phyloP scores from a whole-genome alignment of 2,329 filamentous ascomycete species.

The Monilinia fructigena region DNA sequence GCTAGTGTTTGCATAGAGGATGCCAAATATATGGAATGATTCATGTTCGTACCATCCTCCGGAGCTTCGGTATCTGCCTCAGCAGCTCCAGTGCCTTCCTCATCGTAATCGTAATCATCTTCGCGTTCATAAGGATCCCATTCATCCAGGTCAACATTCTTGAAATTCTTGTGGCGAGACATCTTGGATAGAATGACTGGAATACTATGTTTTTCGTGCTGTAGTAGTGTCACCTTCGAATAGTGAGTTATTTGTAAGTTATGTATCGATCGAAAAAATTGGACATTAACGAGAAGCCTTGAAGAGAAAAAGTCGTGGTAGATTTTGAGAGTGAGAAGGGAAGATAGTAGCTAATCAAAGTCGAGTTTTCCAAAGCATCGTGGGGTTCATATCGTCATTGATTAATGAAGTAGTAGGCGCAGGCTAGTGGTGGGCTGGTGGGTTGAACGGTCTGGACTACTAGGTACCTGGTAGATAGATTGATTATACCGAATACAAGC shows the following conservation, averaged over 20 bases:
- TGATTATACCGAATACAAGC: too few species aligned
- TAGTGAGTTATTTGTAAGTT: too few species aligned
- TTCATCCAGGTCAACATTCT: constrained; percentile 48
- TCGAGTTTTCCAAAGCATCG: too few species aligned
- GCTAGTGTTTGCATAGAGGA: background rate
- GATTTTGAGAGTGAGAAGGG: background rate
- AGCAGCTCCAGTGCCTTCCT: constrained; percentile 40
- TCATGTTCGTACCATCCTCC: constrained; percentile 30
- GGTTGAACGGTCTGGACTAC: too few species aligned
- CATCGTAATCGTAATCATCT: constrained; percentile 42
- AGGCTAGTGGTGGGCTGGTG: too few species aligned
- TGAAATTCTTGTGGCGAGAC: constrained; percentile 44
- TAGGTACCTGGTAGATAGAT: too few species aligned
- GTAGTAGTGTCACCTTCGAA: background rate
- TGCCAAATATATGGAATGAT: background rate
- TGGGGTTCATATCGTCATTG: too few species aligned
- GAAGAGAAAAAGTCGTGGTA: background rate
- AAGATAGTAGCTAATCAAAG: background rate
- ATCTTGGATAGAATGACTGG: constrained; percentile 33
- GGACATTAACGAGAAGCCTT: background rate
- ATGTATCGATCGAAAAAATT: background rate
- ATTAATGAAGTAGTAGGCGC: too few species aligned
- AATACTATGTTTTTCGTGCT: background rate
- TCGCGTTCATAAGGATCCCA: constrained; percentile 52
- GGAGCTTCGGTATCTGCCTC: too few species aligned